Evolutionary conservation across 208 protist genomes (phyloP), one percentile per base, ranked within the genome.

Genomic region (Sergeia podlipaevii): DNA sequence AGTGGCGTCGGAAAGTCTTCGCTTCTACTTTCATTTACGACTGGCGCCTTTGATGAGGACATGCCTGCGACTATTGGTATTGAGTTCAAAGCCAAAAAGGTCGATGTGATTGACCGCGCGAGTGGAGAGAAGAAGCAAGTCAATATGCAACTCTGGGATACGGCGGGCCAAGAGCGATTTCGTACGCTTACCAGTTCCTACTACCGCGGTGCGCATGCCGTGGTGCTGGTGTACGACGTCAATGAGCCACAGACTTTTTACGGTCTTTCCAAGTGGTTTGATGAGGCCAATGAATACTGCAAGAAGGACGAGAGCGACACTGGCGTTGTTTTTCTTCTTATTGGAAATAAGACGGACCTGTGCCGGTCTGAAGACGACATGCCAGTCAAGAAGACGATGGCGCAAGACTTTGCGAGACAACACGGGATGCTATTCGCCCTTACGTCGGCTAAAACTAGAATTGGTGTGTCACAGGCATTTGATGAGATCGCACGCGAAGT

Each of bases 201-300:
- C 55, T 94, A 91, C 59, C 74, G 89, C 15, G 78, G 82, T 20
- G 84, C 89, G 8, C 78, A 95, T 17, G 85, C 75, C 23, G 69
- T 91, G 3, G 77, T 95, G 33, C 60, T 97, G 2, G 87, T 97
- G 36, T 97, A 94, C 75, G 92, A 97, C 49, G 77, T 96, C 34
- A 92, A 67, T 43, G 72, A 87, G 41, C 62, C 60, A 3, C 34
- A 80, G 42, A 63, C 80, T 8, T 97, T 96, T 56, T 50, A 86
- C 10, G 80, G 80, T 15, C 53, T 95, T 6, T 43, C 65, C 37
- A 70, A 73, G 50, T 96, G 89, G 88, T 47, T 96, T 8, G 70
- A 89, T 5, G 85, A 93, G 57, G 68, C 82, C 15, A 60, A 72
- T 17, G 58, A 39, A 30, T 93, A 91, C 65, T 73, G 75, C 59